Evolutionary conservation across 495 filamentous ascomycete genomes (phyloP).

Genomic region (Sabuloglossum arenarium): DNA sequence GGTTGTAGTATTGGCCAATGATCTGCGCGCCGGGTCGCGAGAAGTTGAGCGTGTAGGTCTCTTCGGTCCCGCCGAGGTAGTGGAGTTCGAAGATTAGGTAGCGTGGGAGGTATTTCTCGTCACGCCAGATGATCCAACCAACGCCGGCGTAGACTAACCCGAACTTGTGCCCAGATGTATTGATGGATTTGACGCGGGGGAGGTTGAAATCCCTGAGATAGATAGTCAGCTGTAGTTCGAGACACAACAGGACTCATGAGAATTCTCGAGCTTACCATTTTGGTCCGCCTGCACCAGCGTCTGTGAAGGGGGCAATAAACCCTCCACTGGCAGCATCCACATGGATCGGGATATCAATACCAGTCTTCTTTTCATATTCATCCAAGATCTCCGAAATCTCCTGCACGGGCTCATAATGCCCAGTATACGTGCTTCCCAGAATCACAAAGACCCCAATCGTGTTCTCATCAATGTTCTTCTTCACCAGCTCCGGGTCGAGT

Average conservation of each 20-base stretch:
- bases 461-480: slow-evolving; percentile 51
- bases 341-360: slow-evolving; percentile 49
- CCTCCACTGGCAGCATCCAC: slow-evolving; percentile 55
- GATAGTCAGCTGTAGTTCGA: background rate
- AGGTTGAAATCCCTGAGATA: slow-evolving; percentile 40
- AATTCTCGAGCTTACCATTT: slow-evolving; percentile 28
- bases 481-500: slow-evolving; percentile 41
- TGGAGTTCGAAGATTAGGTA: slow-evolving; percentile 54
- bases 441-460: slow-evolving; percentile 65
- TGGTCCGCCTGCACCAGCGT: slow-evolving; percentile 33
- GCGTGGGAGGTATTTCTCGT: slow-evolving; percentile 43
- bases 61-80: slow-evolving; percentile 55
- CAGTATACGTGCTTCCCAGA: slow-evolving; percentile 53
- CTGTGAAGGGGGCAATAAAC: slow-evolving; percentile 52
- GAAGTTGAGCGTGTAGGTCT: slow-evolving; percentile 59
- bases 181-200: slow-evolving; percentile 55
- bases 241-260: background rate
- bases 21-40: slow-evolving; percentile 51
- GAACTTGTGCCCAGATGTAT: slow-evolving; percentile 54
- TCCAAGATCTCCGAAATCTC: slow-evolving; percentile 45
- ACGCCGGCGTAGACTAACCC: slow-evolving; percentile 52
- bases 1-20: slow-evolving; percentile 57
- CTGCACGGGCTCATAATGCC: slow-evolving; percentile 58
- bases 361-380: slow-evolving; percentile 39
- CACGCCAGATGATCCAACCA: slow-evolving; percentile 60